Evolutionary conservation across 1,139 yeast species (phyloP), one percentile per base, ranked within the genome.

Genomic region (Candida smagusa): DNA sequence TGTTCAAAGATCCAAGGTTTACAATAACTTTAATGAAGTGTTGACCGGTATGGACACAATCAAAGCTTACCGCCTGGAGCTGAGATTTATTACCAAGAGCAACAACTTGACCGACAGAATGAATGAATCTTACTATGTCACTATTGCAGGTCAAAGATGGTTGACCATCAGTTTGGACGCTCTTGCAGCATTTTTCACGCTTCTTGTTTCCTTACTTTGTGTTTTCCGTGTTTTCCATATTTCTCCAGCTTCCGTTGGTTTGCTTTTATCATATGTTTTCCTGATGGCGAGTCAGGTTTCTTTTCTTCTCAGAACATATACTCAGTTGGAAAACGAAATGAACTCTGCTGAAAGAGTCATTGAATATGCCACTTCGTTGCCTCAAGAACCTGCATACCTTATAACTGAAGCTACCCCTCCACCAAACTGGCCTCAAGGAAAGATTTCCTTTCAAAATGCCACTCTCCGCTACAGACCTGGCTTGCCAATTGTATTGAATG

Each of bases 241-340:
- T 28, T 59, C 65, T 40, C 77, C 89, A 1, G 68, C 90, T 0
- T 71, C 84, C 7, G 79, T 81, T 2, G 95, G 94, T 56, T 68
- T 85, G 42, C 70, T 84, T 35, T 54, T 85, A 30, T 74, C 87
- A 1, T 79, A 77, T 54, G 72, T 74, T 12, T 55, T 75, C 23
- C 68, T 65, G 36, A 61, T 77, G 33, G 67, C 77, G 2, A 68
- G 72, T 24, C 57, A 63, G 36, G 59, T 77, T 39, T 59, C 73
- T 2, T 55, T 72, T 52, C 54, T 74, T 36, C 54, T 77, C 34
- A 60, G 78, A 50, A 64, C 79, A 6, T 58, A 65, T 44, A 84
- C 94, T 0, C 79, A 79, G 51, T 74, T 82, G 22, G 95, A 86
- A 54, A 85, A 83, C 58, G 82, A 82, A 50, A 74, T 86, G 86